These are phyloP conservation scores for Aphanocladium album DNA, from an alignment of 2,329 filamentous ascomycete species.

Conservation along the genomic window DNA sequence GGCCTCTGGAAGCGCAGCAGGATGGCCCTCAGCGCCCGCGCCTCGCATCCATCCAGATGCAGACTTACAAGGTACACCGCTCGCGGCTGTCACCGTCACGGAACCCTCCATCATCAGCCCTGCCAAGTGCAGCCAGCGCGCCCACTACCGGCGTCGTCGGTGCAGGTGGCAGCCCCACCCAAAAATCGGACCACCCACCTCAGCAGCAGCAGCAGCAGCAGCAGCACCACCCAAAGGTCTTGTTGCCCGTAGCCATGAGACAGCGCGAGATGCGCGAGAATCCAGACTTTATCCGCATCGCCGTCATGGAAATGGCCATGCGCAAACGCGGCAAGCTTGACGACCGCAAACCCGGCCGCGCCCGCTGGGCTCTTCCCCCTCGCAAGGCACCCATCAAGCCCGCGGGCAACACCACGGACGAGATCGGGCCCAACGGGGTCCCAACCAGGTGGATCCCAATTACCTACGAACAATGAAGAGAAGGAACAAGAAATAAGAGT, in stretches of 20 bases:
- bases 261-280: slow-evolving; percentile 67
- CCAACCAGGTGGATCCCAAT: slow-evolving; percentile 53
- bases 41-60: slow-evolving; percentile 64
- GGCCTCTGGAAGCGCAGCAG: slow-evolving; percentile 21
- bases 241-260: slow-evolving; percentile 39
- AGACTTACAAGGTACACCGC: slow-evolving; percentile 60
- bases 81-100: slow-evolving; percentile 36
- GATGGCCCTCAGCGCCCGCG: slow-evolving; percentile 19
- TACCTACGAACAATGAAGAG: slow-evolving; percentile 2
- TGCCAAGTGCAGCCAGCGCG: slow-evolving; percentile 22
- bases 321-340: slow-evolving; percentile 61
- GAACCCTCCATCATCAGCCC: slow-evolving; percentile 22
- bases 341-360: slow-evolving; percentile 59
- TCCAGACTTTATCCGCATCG: slow-evolving; percentile 64
- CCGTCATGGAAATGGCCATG: slow-evolving; percentile 70
- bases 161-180: not conserved
- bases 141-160: slow-evolving; percentile 15
- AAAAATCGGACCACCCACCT: slow-evolving; percentile 21
- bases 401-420: slow-evolving; percentile 37
- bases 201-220: slow-evolving; percentile 19
- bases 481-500: not conserved
- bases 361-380: slow-evolving; percentile 65
- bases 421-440: slow-evolving; percentile 52
- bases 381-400: slow-evolving; percentile 46
- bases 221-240: slow-evolving; percentile 17